These are phyloP conservation scores for Cladophialophora yegresii DNA, from an alignment of 2,329 filamentous ascomycete species.

Conservation along the genomic window DNA sequence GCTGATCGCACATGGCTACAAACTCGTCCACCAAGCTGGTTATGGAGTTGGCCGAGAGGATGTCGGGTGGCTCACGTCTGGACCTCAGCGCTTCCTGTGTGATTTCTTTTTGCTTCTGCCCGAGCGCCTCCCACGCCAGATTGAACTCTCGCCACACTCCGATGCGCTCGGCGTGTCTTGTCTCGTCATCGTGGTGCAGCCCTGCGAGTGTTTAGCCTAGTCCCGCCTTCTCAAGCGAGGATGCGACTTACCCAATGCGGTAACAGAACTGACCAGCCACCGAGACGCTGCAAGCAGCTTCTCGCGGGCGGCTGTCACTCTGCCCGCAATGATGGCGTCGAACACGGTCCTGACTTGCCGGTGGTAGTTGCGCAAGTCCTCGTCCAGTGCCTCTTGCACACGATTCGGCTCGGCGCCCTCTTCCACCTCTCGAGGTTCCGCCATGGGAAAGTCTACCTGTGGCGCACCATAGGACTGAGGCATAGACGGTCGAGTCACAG, in stretches of 20 bases:
- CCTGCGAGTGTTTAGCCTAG: conserved; percentile 19
- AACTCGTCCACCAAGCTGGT: conserved; percentile 81
- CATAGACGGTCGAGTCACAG: conserved; percentile 54
- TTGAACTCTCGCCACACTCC: conserved; percentile 95
- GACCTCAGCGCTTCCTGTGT: conserved; percentile 61
- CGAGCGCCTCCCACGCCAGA: conserved; percentile 79
- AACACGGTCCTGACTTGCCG: conserved; percentile 65
- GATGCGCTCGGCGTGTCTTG: conserved; percentile 72
- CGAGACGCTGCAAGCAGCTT: conserved; percentile 64
- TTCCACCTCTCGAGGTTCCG: conserved; percentile 43
- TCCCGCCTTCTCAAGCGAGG: background rate
- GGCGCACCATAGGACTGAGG: conserved; percentile 55
- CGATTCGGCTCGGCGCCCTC: conserved; percentile 42
- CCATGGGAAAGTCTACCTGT: conserved; percentile 52
- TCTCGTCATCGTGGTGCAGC: conserved; percentile 78
- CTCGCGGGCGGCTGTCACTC: conserved; percentile 60
- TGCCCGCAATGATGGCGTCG: conserved; percentile 66
- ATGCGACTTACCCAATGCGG: conserved; percentile 62
- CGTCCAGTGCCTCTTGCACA: conserved; percentile 55
- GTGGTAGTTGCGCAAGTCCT: conserved; percentile 69
- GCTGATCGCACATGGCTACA: conserved; percentile 76
- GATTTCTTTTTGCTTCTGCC: conserved; percentile 81
- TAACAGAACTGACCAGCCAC: conserved; percentile 67
- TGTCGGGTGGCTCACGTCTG: conserved; percentile 57
- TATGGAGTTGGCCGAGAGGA: conserved; percentile 69